Conservation (phyloP, 495 filamentous ascomycete genomes). For the Endocarpon pusillum region DNA sequence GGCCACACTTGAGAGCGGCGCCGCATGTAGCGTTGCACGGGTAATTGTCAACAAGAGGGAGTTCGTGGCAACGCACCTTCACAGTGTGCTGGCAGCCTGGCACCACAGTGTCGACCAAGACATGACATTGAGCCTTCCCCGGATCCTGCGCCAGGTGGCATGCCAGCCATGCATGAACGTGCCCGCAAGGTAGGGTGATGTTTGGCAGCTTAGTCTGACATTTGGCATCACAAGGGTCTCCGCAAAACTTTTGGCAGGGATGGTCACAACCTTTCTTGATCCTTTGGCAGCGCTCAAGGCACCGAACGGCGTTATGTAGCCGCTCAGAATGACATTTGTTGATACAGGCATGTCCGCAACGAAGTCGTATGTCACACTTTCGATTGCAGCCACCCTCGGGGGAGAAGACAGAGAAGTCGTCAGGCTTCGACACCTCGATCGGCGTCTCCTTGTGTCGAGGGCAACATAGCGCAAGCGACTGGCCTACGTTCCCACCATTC, state of each 20-base stretch:
- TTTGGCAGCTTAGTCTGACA: conserved; percentile 27
- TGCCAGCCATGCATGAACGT: conserved; percentile 24
- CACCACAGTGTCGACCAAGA: conserved; percentile 25
- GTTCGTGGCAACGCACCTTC: conserved; percentile 29
- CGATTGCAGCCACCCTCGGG: conserved; percentile 59
- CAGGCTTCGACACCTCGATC: conserved; percentile 23
- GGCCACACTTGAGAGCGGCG: conserved; percentile 36
- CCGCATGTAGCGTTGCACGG: conserved; percentile 32
- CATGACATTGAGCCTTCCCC: conserved; percentile 19
- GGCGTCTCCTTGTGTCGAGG: conserved; percentile 41
- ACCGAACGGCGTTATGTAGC: conserved; percentile 45
- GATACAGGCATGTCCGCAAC: conserved; percentile 54
- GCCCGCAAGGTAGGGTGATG: conserved; percentile 41
- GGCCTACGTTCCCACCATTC: conserved; percentile 35
- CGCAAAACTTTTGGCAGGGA: conserved; percentile 41
- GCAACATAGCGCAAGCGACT: conserved; percentile 55
- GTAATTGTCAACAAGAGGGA: conserved; percentile 20
- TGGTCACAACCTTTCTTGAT: conserved; percentile 40
- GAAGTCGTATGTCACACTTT: conserved; percentile 40
- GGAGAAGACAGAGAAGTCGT: conserved; percentile 42
- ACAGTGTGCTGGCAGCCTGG: conserved; percentile 37
- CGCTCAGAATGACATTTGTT: conserved; percentile 52
- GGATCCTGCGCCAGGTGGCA: conserved; percentile 36
- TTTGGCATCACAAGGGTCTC: conserved; percentile 33
- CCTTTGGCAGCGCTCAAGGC: conserved; percentile 43